phyloP scores from a whole-genome alignment of 1,284 basidiomycete genomes.

The Apiotrichum gamsii region DNA sequence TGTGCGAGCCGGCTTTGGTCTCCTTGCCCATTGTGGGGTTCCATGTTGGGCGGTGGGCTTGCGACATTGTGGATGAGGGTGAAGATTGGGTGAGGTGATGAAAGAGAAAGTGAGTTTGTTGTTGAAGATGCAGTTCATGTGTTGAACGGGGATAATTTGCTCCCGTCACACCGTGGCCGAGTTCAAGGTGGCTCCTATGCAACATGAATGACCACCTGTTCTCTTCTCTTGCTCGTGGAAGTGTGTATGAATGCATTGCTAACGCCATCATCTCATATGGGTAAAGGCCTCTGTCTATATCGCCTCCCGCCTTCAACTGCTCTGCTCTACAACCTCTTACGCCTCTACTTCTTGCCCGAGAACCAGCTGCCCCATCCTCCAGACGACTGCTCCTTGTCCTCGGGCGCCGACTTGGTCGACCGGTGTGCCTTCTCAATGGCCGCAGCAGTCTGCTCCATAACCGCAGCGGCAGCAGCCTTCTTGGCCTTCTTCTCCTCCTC shows the following conservation, averaged over 20 bases:
- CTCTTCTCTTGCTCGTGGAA: too few relatives aligned
- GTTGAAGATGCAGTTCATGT: not conserved
- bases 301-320: too few relatives aligned
- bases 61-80: constrained; percentile 35
- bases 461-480: not conserved
- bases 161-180: not conserved
- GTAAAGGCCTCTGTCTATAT: not conserved
- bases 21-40: constrained; percentile 47
- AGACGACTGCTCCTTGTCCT: not conserved
- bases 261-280: not conserved
- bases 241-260: not conserved
- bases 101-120: not conserved
- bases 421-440: too few relatives aligned
- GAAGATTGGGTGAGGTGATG: not conserved
- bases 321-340: not conserved
- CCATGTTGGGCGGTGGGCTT: constrained; percentile 48
- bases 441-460: too few relatives aligned
- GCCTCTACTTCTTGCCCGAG: not conserved
- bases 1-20: constrained; percentile 72
- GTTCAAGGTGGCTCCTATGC: not conserved
- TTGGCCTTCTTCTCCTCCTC: too few relatives aligned
- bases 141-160: not conserved
- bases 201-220: not conserved
- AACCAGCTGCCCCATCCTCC: not conserved
- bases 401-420: too few relatives aligned